Evolutionary conservation across 805 yeast genomes (phyloP).

Genomic region (Myxozyma neotropica): DNA sequence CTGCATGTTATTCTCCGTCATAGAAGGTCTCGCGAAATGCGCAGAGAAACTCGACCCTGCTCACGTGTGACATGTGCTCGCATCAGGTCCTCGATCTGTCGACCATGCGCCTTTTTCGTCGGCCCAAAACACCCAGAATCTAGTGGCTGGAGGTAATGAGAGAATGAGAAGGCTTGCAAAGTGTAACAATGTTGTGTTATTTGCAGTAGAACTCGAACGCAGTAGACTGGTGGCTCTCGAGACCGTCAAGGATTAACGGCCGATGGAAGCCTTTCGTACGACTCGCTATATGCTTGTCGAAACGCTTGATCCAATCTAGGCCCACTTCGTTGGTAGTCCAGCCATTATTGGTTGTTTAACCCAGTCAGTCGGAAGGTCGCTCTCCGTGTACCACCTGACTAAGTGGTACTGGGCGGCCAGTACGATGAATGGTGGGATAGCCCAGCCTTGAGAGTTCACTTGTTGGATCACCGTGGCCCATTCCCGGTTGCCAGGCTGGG

Average conservation of each 20-base stretch:
- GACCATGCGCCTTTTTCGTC: conserved; percentile 13
- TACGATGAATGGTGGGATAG: conserved; percentile 15
- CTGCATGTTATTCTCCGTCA: not conserved
- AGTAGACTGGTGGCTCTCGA: conserved; percentile 13
- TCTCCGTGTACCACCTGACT: conserved; percentile 4
- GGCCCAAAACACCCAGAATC: conserved; percentile 19
- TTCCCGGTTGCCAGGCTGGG: conserved; percentile 7
- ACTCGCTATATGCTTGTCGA: conserved; percentile 10
- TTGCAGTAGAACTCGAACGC: conserved; percentile 5
- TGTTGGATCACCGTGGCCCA: conserved; percentile 19
- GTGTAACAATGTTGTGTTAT: conserved; percentile 9
- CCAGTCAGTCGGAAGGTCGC: conserved; percentile 6
- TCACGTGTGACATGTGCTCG: not conserved
- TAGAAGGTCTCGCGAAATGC: not conserved
- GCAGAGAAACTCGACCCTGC: not conserved
- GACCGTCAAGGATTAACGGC: conserved; percentile 15
- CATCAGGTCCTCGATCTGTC: conserved; percentile 8
- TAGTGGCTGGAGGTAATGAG: conserved; percentile 14
- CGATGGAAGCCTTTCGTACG: conserved; percentile 14
- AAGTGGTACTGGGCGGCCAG: conserved; percentile 8
- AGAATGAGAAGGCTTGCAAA: conserved; percentile 24
- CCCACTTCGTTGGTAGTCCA: conserved; percentile 8
- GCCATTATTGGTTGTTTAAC: conserved; percentile 13
- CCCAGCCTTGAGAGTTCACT: conserved; percentile 15
- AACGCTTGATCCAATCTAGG: conserved; percentile 5